These are phyloP conservation scores for Russula earlei DNA, from an alignment of 768 basidiomycete species.

Conservation along the genomic window DNA sequence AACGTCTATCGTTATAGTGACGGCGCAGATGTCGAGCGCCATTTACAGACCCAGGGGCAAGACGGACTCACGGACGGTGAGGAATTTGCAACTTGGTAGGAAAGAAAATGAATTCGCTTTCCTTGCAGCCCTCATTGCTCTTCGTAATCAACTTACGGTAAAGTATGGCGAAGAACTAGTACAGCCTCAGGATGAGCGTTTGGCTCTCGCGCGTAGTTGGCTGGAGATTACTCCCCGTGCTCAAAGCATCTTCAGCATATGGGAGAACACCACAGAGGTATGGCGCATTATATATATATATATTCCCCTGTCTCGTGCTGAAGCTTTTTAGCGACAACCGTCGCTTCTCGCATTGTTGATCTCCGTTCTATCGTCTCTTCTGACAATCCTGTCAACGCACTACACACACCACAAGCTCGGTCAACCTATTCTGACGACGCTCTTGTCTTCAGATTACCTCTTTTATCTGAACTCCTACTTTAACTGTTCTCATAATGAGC, in stretches of 20 bases:
- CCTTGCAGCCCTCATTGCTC: slow-evolving; percentile 34
- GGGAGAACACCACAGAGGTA: slow-evolving; percentile 48
- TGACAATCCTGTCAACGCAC: slow-evolving; percentile 56
- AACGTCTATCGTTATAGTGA: slow-evolving; percentile 3
- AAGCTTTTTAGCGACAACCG: slow-evolving; percentile 33
- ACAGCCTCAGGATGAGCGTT: slow-evolving; percentile 47
- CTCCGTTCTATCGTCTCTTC: slow-evolving; percentile 47
- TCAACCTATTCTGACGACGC: slow-evolving; percentile 47
- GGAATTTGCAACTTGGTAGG: neutral
- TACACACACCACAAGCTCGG: slow-evolving; percentile 60
- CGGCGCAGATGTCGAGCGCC: slow-evolving; percentile 13
- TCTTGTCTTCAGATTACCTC: slow-evolving; percentile 48
- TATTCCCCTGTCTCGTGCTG: neutral
- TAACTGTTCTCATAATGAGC: slow-evolving; percentile 50
- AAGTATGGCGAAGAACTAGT: slow-evolving; percentile 40
- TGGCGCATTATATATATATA: slow-evolving; percentile 18
- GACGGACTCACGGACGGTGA: slow-evolving; percentile 19
- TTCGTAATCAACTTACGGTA: slow-evolving; percentile 57
- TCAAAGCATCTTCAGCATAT: slow-evolving; percentile 51
- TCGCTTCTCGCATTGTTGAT: slow-evolving; percentile 36
- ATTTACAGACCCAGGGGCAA: slow-evolving; percentile 19
- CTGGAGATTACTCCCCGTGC: slow-evolving; percentile 46
- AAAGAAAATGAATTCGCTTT: neutral
- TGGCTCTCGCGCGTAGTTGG: slow-evolving; percentile 55
- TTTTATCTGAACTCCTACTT: slow-evolving; percentile 55